A percentile compares a stretch with the other conserved stretches of the same genome.
Evolutionary conservation across 306 rosid species (phyloP).

Genomic region (Vigna mungo): DNA sequence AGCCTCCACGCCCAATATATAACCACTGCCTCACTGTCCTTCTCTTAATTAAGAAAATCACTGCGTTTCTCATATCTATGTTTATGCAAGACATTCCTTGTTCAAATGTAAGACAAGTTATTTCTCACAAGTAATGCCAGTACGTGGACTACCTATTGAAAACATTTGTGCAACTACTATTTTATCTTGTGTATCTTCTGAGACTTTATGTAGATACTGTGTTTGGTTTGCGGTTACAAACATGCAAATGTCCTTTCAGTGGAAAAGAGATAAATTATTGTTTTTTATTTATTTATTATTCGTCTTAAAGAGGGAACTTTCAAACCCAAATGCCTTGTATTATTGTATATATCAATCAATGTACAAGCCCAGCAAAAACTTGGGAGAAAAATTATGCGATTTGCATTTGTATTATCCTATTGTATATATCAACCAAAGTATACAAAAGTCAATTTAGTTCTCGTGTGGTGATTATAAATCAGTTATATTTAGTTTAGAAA

Average conservation of each 20-base stretch:
- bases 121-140: neutral
- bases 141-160: neutral
- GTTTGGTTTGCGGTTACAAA: neutral
- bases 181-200: neutral
- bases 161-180: neutral
- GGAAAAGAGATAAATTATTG: too few relatives aligned
- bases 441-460: neutral
- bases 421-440: neutral
- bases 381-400: neutral
- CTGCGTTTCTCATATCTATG: neutral
- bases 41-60: neutral
- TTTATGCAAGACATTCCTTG: neutral
- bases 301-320: too few relatives aligned
- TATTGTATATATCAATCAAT: neutral
- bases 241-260: too few relatives aligned
- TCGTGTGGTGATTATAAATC: too few relatives aligned
- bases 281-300: too few relatives aligned
- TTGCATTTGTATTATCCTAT: neutral
- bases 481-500: too few relatives aligned
- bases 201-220: neutral
- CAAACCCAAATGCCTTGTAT: too few relatives aligned
- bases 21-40: neutral
- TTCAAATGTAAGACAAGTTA: neutral
- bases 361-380: too few relatives aligned
- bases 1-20: conserved; percentile 4